Evolutionary conservation across 1,139 yeast genomes (phyloP), one percentile per base, ranked within the genome.

Genomic region (Suhomyces maxii): DNA sequence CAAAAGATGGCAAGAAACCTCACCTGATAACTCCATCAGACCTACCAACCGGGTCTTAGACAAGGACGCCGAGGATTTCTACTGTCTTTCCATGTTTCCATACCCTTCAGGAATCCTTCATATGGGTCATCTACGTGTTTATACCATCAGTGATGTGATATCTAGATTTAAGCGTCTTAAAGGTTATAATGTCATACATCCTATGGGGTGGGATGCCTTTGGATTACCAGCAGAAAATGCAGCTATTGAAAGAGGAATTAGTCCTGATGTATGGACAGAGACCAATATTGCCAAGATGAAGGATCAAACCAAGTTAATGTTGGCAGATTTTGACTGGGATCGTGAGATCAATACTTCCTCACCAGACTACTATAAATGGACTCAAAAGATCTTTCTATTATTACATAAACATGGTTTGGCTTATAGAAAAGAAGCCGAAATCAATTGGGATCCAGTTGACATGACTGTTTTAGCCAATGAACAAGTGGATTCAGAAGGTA

Each of bases 151-250:
- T 58, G 99, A 93, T 63, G 86, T 84, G 1, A 63, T 93, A 35
- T 80, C 96, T 1, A 70, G 98, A 53, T 93, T 80, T 65, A 80
- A 89, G 56, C 72, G 95, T 52, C 77, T 88, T 67, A 80, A 78
- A 47, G 97, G 97, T 0, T 80, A 76, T 53, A 71, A 83, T 37
- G 97, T 91, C 13, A 76, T 91, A 6, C 96, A 93, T 62, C 97
- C 99, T 0, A 91, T 93, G 96, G 99, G 99, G 0, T 93, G 98
- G 97, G 99, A 93, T 71, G 96, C 98, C 0, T 93, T 93, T 73
- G 99, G 99, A 0, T 73, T 93, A 36, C 99, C 99, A 0, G 99
- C 99, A 0, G 99, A 93, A 62, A 93, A 93, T 65, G 99, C 99
- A 0, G 99, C 99, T 0, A 83, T 89, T 30, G 97, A 91, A 61